Evolutionary conservation across 1,139 yeast species (phyloP).

Genomic region (Pichia cactophila): DNA sequence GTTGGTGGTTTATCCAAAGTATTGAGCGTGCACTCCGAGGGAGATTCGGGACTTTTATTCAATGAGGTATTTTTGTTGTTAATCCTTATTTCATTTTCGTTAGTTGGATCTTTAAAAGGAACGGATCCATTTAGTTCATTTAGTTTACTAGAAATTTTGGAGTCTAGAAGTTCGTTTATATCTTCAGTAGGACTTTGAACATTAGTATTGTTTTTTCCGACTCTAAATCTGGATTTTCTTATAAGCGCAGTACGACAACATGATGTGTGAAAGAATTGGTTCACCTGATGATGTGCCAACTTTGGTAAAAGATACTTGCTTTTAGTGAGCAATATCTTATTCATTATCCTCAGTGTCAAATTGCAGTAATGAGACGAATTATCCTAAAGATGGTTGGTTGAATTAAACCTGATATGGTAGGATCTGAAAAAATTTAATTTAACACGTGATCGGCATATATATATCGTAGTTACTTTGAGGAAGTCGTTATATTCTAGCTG

Average conservation of each 20-base stretch:
- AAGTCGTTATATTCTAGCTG: too few relatives aligned
- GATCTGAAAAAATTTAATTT: too few relatives aligned
- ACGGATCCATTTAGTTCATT: background rate
- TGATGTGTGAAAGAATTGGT: background rate
- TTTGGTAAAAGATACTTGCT: background rate
- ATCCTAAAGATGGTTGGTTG: too few relatives aligned
- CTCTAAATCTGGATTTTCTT: constrained; percentile 20
- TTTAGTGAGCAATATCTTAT: background rate
- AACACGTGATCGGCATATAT: too few relatives aligned
- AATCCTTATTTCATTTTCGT: too few relatives aligned
- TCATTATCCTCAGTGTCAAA: background rate
- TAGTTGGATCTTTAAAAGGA: too few relatives aligned
- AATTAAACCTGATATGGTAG: too few relatives aligned
- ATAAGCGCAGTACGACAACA: constrained; percentile 8
- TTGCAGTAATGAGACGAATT: too few relatives aligned
- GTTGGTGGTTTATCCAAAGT: too few relatives aligned
- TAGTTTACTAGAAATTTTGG: constrained; percentile 4
- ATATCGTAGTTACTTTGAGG: too few relatives aligned
- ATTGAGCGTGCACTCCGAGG: too few relatives aligned
- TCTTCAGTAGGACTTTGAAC: constrained; percentile 1
- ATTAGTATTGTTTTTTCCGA: background rate
- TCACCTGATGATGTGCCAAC: background rate
- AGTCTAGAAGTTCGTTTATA: background rate
- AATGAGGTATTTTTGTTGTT: background rate
- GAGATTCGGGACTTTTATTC: too few relatives aligned